Evolutionary conservation across 352 stramenopile genomes (phyloP).

Genomic region (Phytophthora parvispora): DNA sequence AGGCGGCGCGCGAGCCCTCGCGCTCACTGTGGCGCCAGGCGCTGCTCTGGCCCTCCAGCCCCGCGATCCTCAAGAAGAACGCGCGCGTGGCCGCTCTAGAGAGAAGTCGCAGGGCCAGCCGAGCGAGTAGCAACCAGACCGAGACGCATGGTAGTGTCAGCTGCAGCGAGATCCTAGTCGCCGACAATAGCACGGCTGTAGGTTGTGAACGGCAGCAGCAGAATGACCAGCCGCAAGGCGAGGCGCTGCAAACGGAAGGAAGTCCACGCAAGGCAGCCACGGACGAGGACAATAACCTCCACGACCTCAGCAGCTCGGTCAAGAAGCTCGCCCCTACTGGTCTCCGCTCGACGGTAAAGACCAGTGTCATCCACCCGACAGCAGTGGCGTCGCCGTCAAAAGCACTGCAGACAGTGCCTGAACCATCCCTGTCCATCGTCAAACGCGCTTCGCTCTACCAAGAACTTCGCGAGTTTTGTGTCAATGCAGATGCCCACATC

Average conservation of each 20-base stretch:
- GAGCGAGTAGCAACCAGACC: constrained; percentile 31
- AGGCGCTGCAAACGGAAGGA: background rate
- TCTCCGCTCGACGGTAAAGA: constrained; percentile 15
- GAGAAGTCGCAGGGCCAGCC: constrained; percentile 9
- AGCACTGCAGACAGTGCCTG: constrained; percentile 3
- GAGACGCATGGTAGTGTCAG: constrained; percentile 15
- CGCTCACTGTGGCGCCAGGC: constrained; percentile 48
- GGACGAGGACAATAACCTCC: constrained; percentile 30
- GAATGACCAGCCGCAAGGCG: constrained; percentile 20
- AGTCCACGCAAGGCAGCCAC: constrained; percentile 12
- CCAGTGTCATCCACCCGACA: constrained; percentile 13
- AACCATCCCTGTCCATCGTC: constrained; percentile 24
- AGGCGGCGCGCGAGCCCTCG: constrained; percentile 29
- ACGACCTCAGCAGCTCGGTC: constrained; percentile 39
- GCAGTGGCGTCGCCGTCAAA: constrained; percentile 14
- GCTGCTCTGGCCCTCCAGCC: constrained; percentile 43
- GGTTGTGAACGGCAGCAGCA: constrained; percentile 10
- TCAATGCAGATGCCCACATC: constrained; percentile 57
- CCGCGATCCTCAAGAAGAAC: constrained; percentile 46
- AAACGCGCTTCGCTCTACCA: constrained; percentile 61
- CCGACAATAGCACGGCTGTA: background rate
- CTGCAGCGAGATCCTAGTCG: constrained; percentile 13
- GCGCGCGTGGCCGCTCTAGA: constrained; percentile 24
- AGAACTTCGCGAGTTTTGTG: constrained; percentile 71
- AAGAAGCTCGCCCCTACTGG: constrained; percentile 39